Percentiles rank a stretch among this genome's conserved stretches.
Evolutionary conservation across 2,329 filamentous ascomycete species (phyloP).

Genomic region (Xylaria sp.): DNA sequence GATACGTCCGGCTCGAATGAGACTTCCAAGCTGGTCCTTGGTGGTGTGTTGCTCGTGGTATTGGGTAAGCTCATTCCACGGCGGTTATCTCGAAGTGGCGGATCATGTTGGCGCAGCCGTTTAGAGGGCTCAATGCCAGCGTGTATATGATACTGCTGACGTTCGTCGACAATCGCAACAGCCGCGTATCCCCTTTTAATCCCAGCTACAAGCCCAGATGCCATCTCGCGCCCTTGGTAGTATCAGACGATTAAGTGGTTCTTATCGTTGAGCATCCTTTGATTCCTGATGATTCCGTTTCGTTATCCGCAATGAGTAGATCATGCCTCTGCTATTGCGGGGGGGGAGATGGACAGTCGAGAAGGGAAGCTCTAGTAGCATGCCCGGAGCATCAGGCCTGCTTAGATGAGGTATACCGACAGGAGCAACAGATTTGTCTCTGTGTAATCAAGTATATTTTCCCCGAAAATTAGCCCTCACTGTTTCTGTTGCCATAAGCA

Average conservation of each 20-base stretch:
- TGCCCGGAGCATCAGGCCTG: neutral
- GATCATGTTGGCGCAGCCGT: conserved; percentile 16
- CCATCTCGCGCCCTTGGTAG: conserved; percentile 18
- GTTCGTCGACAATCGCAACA: conserved; percentile 46
- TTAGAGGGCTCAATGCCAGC: conserved; percentile 24
- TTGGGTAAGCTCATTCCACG: conserved; percentile 12
- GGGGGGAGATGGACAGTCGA: neutral
- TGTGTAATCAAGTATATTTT: neutral
- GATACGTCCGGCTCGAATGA: conserved; percentile 70
- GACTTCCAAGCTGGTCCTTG: conserved; percentile 38
- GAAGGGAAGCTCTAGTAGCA: neutral
- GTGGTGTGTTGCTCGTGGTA: conserved; percentile 38
- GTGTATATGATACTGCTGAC: conserved; percentile 26
- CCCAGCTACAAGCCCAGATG: conserved; percentile 49
- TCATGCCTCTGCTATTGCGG: neutral
- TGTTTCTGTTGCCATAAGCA: neutral
- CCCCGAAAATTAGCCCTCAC: neutral
- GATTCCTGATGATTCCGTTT: neutral
- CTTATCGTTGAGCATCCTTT: neutral
- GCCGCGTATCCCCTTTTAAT: conserved; percentile 54
- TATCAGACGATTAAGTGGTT: neutral
- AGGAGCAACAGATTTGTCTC: neutral
- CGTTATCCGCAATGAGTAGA: neutral
- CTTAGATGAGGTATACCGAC: neutral
- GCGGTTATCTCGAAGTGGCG: conserved; percentile 3